A percentile compares a stretch with the other conserved stretches of the same genome.
These are phyloP conservation scores for Cornus controversa DNA, from an alignment of 148 eudicot genomes.

Conservation along the genomic window DNA sequence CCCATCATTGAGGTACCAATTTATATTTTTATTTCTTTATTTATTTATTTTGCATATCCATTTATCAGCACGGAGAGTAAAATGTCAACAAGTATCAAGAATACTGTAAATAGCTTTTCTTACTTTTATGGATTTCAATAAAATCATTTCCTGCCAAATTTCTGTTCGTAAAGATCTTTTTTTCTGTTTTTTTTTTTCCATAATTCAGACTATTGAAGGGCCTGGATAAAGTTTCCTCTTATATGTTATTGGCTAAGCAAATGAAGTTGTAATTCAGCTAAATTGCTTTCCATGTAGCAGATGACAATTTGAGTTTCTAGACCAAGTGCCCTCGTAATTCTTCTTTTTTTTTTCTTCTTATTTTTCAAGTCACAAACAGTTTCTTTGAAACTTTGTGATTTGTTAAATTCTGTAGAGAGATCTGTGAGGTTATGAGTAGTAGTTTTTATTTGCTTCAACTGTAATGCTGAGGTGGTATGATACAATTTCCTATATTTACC, in stretches of 20 bases:
- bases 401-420: no score
- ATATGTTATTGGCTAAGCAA: background rate
- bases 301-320: background rate
- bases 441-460: background rate
- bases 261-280: background rate
- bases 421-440: no score
- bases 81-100: constrained; percentile 15
- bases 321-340: no score
- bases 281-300: constrained; percentile 5
- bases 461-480: background rate
- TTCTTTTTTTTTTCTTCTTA: no score
- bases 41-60: constrained; percentile 9
- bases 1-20: constrained; percentile 40
- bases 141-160: background rate
- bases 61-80: constrained; percentile 17
- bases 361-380: background rate
- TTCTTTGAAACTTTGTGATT: no score
- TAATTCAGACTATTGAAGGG: background rate
- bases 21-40: constrained; percentile 22
- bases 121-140: constrained; percentile 16
- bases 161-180: background rate
- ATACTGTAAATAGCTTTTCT: constrained; percentile 20
- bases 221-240: constrained; percentile 3
- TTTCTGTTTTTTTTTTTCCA: background rate
- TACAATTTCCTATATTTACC: background rate